phyloP scores from a whole-genome alignment of 2,329 filamentous ascomycete genomes.

The Pezicula radicicola region DNA sequence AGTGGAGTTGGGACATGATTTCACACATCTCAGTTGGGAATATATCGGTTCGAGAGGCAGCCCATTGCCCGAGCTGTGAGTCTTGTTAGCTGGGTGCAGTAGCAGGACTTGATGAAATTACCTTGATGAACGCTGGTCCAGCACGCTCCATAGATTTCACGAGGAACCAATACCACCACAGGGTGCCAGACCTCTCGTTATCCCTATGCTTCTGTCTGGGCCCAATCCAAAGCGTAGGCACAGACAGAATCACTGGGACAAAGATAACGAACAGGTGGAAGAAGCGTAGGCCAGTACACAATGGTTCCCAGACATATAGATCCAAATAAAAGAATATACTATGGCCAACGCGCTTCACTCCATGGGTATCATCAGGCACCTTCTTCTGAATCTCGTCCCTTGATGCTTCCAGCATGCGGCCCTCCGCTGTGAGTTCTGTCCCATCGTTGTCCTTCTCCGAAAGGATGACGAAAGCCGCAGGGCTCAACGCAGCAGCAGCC shows the following conservation, averaged over 20 bases:
- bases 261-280: slow-evolving; percentile 85
- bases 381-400: slow-evolving; percentile 71
- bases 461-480: slow-evolving; percentile 54
- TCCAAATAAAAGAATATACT: slow-evolving; percentile 67
- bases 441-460: slow-evolving; percentile 51
- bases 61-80: slow-evolving; percentile 87
- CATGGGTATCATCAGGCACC: slow-evolving; percentile 58
- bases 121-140: slow-evolving; percentile 96
- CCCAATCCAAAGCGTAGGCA: slow-evolving; percentile 82
- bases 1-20: slow-evolving; percentile 93
- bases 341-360: slow-evolving; percentile 55
- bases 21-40: slow-evolving; percentile 91
- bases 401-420: slow-evolving; percentile 83
- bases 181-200: slow-evolving; percentile 73
- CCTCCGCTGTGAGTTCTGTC: slow-evolving; percentile 69
- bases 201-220: slow-evolving; percentile 57
- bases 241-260: slow-evolving; percentile 77
- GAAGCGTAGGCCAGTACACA: slow-evolving; percentile 85
- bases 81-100: slow-evolving; percentile 14
- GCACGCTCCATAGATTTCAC: slow-evolving; percentile 88
- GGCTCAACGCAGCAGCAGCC: slow-evolving; percentile 39
- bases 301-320: slow-evolving; percentile 73
- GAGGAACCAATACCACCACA: slow-evolving; percentile 94
- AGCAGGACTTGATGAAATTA: slow-evolving; percentile 31
- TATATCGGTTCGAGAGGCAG: slow-evolving; percentile 91